Base-by-base conservation (phyloP, 225 moss, liverwort and hornwort genomes). In the Straminergon stramineum region DNA sequence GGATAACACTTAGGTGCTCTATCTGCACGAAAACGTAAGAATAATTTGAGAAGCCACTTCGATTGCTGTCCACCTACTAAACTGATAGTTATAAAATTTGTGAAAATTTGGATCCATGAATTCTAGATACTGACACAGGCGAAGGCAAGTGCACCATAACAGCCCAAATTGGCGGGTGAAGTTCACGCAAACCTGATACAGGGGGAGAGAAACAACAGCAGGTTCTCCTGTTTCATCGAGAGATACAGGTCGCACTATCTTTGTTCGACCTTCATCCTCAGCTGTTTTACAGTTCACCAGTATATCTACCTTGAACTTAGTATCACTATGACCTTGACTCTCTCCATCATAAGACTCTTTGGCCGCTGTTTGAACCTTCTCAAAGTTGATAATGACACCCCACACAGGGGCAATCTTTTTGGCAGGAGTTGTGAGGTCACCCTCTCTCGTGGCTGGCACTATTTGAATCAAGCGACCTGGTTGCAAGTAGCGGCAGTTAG, bases 321-420 rank as follows among this genome's bases (percentile, higher is more conserved):
- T 89, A 64, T 93, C 95, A 82, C 70, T 90, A 87, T 87, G 89
- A 81, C 88, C 92, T 73, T 88, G 88, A 70, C 62, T 91, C 83
- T 91, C 93, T 64, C 75, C 87, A 87, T 95, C 96, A 62, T 85
- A 90, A 24, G 92, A 80, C 74, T 99, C 99, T 91, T 97, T 96
- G 15, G 85, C 91, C 63, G 91, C 93, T 90, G 87, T 91, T 70
- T 93, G 96, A 45, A 96, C 90, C 90, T 95, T 99, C 88, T 99
- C 97, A 89, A 99, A 99, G 85, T 97, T 99, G 65, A 97, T 93
- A 22, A 99, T 89, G 52, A 97, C 97, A 60, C 99, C 99, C 99
- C 97, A 97, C 56, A 95, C 94, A 34, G 96, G 94, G 11, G 81
- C 65, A 83, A 91, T 74, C 76, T 91, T 93, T 89, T 89, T 39